These are phyloP conservation scores for Yamadazyma phyllophila DNA, from an alignment of 805 yeast genomes.

Conservation along the genomic window DNA sequence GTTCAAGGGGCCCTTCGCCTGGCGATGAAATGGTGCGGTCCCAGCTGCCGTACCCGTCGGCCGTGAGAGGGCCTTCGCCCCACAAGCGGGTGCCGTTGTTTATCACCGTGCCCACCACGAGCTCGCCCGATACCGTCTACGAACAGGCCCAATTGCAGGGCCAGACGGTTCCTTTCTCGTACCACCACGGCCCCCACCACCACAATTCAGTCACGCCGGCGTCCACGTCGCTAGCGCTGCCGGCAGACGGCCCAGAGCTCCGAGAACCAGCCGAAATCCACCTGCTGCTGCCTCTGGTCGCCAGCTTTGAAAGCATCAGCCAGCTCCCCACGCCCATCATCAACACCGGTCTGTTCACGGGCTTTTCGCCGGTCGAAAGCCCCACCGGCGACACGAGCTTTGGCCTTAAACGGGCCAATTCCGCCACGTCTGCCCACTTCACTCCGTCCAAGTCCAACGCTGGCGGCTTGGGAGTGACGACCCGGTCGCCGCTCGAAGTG, in stretches of 20 bases:
- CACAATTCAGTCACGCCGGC: no score
- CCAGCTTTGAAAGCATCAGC: conserved; percentile 19
- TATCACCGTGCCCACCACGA: no score
- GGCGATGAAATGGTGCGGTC: background rate
- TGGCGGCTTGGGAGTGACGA: background rate
- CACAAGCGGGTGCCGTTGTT: no score
- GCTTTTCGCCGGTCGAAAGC: conserved; percentile 13
- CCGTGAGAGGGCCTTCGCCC: no score
- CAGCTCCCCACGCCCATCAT: conserved; percentile 48
- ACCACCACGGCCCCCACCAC: no score
- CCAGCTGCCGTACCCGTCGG: background rate
- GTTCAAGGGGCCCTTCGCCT: background rate
- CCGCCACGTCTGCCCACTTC: background rate
- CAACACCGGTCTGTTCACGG: conserved; percentile 19
- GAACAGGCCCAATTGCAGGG: no score
- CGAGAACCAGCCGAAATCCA: background rate
- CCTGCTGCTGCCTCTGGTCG: conserved; percentile 1
- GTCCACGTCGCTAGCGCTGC: no score
- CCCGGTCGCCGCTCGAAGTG: conserved; percentile 4
- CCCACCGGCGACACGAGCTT: background rate
- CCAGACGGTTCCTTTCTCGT: no score
- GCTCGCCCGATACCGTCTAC: no score
- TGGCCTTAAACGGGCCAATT: background rate
- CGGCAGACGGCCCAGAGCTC: no score
- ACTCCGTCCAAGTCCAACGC: background rate